These are phyloP conservation scores for Colletotrichum lini DNA, from an alignment of 2,329 filamentous ascomycete species.

Conservation along the genomic window DNA sequence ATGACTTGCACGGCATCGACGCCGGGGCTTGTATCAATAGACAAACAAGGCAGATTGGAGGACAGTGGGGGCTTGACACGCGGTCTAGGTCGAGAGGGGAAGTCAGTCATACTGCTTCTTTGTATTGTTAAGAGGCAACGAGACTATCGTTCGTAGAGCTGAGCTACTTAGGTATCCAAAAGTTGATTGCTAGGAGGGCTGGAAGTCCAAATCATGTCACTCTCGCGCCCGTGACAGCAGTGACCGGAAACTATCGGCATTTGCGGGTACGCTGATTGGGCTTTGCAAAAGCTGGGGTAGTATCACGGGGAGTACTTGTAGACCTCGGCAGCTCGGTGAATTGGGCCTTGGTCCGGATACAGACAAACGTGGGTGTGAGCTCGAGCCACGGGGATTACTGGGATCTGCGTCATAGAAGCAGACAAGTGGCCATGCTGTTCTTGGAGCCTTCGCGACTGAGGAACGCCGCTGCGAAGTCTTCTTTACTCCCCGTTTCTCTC, in stretches of 20 bases:
- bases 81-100: not conserved
- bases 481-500: not conserved
- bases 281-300: conserved; percentile 20
- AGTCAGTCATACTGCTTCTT: conserved; percentile 5
- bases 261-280: conserved; percentile 25
- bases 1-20: conserved; percentile 29
- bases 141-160: conserved; percentile 29
- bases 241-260: conserved; percentile 36
- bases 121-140: conserved; percentile 11
- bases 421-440: not conserved
- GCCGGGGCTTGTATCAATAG: conserved; percentile 31
- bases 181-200: conserved; percentile 30
- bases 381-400: not conserved
- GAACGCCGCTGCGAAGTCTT: not conserved
- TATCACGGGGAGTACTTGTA: conserved; percentile 16
- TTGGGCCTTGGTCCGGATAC: conserved; percentile 3
- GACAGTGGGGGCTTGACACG: not conserved
- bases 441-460: not conserved
- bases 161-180: conserved; percentile 30
- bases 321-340: conserved; percentile 41
- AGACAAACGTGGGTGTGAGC: not conserved
- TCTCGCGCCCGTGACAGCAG: conserved; percentile 8
- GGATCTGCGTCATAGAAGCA: conserved; percentile 17
- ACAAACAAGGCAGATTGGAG: conserved; percentile 3
- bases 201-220: not conserved